phyloP scores from a whole-genome alignment of 495 filamentous ascomycete genomes.

The Penicillium bovifimosum region DNA sequence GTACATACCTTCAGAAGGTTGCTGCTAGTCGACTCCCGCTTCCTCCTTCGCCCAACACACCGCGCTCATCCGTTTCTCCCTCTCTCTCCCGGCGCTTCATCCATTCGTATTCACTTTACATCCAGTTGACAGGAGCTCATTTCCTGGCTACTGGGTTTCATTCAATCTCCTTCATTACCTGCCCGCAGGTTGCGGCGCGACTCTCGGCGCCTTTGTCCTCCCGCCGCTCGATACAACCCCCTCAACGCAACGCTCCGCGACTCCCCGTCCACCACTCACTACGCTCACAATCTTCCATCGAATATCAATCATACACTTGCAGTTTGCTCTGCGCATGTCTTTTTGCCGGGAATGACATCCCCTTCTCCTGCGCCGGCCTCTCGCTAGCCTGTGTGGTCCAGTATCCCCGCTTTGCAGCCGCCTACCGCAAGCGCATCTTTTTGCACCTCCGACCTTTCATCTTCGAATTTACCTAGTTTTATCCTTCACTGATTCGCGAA shows the following conservation, averaged over 20 bases:
- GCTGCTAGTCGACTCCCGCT: conserved; percentile 19
- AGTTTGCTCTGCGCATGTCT: conserved; percentile 25
- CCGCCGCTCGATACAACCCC: conserved; percentile 34
- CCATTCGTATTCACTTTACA: conserved; percentile 16
- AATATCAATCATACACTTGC: conserved; percentile 20
- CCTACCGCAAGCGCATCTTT: conserved; percentile 36
- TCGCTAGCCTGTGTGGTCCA: conserved; percentile 46
- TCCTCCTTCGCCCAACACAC: conserved; percentile 15
- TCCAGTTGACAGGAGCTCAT: conserved; percentile 17
- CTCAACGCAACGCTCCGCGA: conserved; percentile 36
- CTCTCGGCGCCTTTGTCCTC: conserved; percentile 34
- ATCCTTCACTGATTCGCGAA: conserved; percentile 15
- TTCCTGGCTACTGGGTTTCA: conserved; percentile 21
- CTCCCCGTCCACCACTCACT: conserved; percentile 23
- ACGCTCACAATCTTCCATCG: conserved; percentile 21
- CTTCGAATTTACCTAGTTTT: conserved; percentile 7
- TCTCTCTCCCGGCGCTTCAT: conserved; percentile 12
- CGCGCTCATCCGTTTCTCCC: conserved; percentile 18
- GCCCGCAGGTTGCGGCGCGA: conserved; percentile 33
- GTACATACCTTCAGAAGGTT: conserved; percentile 17
- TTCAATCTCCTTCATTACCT: conserved; percentile 13
- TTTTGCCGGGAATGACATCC: conserved; percentile 44
- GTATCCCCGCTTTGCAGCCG: conserved; percentile 46
- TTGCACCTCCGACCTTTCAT: conserved; percentile 22
- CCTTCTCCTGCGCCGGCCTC: conserved; percentile 38